phyloP scores from a whole-genome alignment of 1,139 yeast species.

The Debaryomycetaceae sp. region DNA sequence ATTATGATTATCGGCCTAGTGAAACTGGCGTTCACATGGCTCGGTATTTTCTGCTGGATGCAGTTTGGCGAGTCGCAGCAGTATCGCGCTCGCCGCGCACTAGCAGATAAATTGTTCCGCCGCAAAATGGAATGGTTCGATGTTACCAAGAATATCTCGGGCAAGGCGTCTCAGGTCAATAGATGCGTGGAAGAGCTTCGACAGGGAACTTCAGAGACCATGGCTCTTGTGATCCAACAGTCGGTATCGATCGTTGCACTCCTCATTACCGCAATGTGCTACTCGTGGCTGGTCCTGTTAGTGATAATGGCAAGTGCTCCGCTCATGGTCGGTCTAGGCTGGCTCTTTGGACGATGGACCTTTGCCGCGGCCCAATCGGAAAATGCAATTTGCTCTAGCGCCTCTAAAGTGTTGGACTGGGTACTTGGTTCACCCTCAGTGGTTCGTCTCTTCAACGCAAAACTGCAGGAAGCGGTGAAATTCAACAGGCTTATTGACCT shows the following conservation, averaged over 20 bases:
- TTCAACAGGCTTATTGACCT: conserved; percentile 27
- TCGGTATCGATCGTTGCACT: conserved; percentile 43
- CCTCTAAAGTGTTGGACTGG: conserved; percentile 65
- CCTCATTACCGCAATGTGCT: conserved; percentile 56
- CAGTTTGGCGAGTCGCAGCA: conserved; percentile 65
- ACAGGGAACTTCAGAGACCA: conserved; percentile 55
- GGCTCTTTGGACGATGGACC: conserved; percentile 41
- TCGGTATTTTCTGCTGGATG: conserved; percentile 54
- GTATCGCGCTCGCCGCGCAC: conserved; percentile 35
- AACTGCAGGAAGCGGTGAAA: conserved; percentile 35
- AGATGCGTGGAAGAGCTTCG: conserved; percentile 74
- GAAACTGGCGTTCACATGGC: conserved; percentile 41
- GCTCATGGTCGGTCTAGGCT: conserved; percentile 40
- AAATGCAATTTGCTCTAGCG: conserved; percentile 42
- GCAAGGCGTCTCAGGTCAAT: conserved; percentile 54
- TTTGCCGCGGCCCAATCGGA: conserved; percentile 43
- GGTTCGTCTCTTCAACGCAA: conserved; percentile 54
- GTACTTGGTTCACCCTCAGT: conserved; percentile 47
- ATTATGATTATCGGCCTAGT: conserved; percentile 49
- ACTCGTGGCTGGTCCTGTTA: conserved; percentile 78
- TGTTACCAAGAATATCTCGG: conserved; percentile 38
- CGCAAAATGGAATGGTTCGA: conserved; percentile 54
- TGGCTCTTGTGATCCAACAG: conserved; percentile 47
- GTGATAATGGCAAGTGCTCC: conserved; percentile 69
- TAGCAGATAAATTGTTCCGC: conserved; percentile 27